Percentiles rank a stretch among this genome's conserved stretches.
Conservation (phyloP, 1,139 yeast genomes). For the Debaryomyces subglobosus region DNA sequence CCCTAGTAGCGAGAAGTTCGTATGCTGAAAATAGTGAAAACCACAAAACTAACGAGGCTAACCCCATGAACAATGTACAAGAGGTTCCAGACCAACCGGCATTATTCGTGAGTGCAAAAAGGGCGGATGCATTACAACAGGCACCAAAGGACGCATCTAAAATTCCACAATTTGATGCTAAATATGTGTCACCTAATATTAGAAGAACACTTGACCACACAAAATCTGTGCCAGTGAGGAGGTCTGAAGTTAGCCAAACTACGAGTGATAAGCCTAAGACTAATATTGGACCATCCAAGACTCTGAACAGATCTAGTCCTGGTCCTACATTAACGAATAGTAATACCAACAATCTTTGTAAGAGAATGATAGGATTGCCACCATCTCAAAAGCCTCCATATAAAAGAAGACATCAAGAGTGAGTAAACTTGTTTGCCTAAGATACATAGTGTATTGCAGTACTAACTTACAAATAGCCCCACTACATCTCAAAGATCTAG, state of each 20-base stretch:
- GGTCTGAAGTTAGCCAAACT: conserved; percentile 28
- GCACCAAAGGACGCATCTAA: conserved; percentile 40
- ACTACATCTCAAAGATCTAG: conserved; percentile 6
- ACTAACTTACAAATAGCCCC: conserved; percentile 7
- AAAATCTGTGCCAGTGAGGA: conserved; percentile 59
- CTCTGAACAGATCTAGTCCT: conserved; percentile 2
- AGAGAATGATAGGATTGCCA: conserved; percentile 39
- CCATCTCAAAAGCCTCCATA: conserved; percentile 28
- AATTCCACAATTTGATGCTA: conserved; percentile 49
- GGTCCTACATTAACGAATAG: conserved; percentile 14
- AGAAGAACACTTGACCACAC: conserved; percentile 60
- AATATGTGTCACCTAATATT: conserved; percentile 52
- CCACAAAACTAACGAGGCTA: background rate
- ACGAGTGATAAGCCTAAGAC: background rate
- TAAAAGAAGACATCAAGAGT: conserved; percentile 19
- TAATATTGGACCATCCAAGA: background rate
- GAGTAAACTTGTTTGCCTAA: conserved; percentile 7
- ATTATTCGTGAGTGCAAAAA: conserved; percentile 61
- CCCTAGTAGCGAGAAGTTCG: conserved; percentile 10
- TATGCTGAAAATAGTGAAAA: conserved; percentile 1
- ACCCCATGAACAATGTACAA: background rate
- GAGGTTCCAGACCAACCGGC: conserved; percentile 19
- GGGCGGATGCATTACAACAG: conserved; percentile 54
- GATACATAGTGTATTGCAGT: background rate
- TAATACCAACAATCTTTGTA: conserved; percentile 17